A percentile compares a stretch with the other conserved stretches of the same genome.
Evolutionary conservation across 2,329 filamentous ascomycete genomes (phyloP).

Genomic region (Fusarium brachygibbosum): DNA sequence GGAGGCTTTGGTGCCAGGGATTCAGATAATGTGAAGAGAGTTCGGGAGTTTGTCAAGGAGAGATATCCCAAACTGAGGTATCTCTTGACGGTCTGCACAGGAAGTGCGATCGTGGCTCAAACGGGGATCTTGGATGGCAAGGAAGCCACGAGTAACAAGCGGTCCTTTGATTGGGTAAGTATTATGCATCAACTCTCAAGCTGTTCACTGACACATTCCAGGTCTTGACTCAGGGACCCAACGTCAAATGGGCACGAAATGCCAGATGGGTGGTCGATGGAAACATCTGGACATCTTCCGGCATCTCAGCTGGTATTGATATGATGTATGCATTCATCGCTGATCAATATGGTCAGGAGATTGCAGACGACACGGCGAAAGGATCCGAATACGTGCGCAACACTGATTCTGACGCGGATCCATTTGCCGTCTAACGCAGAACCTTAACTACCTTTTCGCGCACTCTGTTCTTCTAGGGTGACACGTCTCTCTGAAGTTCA

Average conservation of each 20-base stretch:
- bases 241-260: conserved; percentile 66
- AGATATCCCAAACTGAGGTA: conserved; percentile 61
- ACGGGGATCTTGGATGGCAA: conserved; percentile 69
- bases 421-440: conserved; percentile 61
- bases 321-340: conserved; percentile 54
- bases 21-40: conserved; percentile 36
- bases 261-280: conserved; percentile 73
- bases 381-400: conserved; percentile 71
- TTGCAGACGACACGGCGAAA: conserved; percentile 63
- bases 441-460: background rate
- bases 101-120: conserved; percentile 65
- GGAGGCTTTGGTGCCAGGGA: conserved; percentile 54
- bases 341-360: conserved; percentile 63
- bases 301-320: conserved; percentile 63
- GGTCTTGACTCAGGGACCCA: conserved; percentile 57
- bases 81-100: conserved; percentile 74
- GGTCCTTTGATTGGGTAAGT: conserved; percentile 56
- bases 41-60: conserved; percentile 59
- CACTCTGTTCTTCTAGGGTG: no score
- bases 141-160: conserved; percentile 73
- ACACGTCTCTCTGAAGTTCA: no score
- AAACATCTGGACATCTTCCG: conserved; percentile 73
- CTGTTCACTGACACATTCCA: conserved; percentile 14
- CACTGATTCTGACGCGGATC: conserved; percentile 63
- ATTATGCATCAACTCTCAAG: fast-evolving